These are phyloP conservation scores for Pholiota microspora DNA, from an alignment of 768 basidiomycete species.

Conservation along the genomic window DNA sequence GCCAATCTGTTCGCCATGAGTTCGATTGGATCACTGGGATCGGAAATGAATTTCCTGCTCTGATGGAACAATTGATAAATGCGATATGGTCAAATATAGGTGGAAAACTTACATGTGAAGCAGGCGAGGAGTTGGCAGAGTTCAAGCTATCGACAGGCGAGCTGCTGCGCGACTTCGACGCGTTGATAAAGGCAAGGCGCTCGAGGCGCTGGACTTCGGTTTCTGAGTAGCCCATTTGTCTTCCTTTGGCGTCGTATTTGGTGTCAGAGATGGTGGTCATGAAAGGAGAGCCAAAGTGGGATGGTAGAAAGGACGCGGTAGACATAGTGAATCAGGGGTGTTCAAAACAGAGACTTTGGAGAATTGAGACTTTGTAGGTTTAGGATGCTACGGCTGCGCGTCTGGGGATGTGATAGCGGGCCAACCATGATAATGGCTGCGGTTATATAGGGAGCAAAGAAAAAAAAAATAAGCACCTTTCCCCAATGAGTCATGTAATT, in stretches of 20 bases:
- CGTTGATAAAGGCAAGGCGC: conserved; percentile 51
- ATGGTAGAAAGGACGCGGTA: conserved; percentile 17
- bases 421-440: conserved; percentile 7
- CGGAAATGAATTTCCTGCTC: conserved; percentile 21
- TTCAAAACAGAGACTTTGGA: too few species aligned
- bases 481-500: conserved; percentile 14
- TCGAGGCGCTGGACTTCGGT: conserved; percentile 44
- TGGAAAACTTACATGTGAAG: conserved; percentile 22
- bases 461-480: conserved; percentile 1
- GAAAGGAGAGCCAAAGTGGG: conserved; percentile 24
- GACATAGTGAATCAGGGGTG: conserved; percentile 15
- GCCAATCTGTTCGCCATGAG: conserved; percentile 28
- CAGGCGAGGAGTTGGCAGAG: conserved; percentile 13
- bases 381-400: neutral
- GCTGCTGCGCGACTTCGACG: conserved; percentile 32
- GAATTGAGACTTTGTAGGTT: neutral
- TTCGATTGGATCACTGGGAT: conserved; percentile 27
- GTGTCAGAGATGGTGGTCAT: conserved; percentile 24
- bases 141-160: conserved; percentile 17
- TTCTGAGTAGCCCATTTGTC: conserved; percentile 45
- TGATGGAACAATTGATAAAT: conserved; percentile 4
- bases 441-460: conserved; percentile 14
- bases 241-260: conserved; percentile 39
- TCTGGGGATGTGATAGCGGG: neutral
- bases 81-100: neutral